phyloP scores from a whole-genome alignment of 2,329 filamentous ascomycete genomes.

The Cladophialophora psammophila region DNA sequence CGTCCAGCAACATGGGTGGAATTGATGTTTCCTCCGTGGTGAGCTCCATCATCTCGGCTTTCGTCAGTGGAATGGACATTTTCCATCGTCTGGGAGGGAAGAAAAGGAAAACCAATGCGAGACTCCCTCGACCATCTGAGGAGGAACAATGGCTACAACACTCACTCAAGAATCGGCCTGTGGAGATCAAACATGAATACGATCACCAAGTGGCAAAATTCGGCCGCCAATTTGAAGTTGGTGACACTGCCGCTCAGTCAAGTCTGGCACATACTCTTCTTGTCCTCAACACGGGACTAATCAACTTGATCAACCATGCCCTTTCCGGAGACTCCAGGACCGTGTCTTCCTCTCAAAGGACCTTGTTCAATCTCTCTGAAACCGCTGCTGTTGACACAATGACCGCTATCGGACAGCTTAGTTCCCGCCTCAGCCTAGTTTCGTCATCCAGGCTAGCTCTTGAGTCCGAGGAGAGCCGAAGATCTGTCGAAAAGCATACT shows the following conservation, averaged over 20 bases:
- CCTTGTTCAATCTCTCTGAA: constrained; percentile 38
- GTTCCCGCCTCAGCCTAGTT: constrained; percentile 30
- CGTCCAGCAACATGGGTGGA: constrained; percentile 29
- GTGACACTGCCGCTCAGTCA: constrained; percentile 37
- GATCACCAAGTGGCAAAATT: constrained; percentile 36
- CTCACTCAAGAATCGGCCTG: constrained; percentile 35
- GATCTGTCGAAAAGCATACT: constrained; percentile 12
- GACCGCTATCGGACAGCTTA: constrained; percentile 39
- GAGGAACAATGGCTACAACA: constrained; percentile 38
- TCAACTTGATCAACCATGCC: constrained; percentile 39
- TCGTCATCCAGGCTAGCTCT: constrained; percentile 11
- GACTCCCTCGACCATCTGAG: constrained; percentile 33
- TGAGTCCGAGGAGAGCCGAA: constrained; percentile 12
- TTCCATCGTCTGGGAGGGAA: constrained; percentile 37
- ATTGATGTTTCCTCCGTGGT: constrained; percentile 40
- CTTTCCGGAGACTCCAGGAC: constrained; percentile 30
- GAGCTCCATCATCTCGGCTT: constrained; percentile 39
- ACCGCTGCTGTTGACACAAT: constrained; percentile 40
- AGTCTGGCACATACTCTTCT: constrained; percentile 41
- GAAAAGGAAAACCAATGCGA: constrained; percentile 32
- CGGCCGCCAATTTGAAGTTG: constrained; percentile 38
- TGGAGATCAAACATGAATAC: constrained; percentile 37
- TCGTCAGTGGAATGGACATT: constrained; percentile 37
- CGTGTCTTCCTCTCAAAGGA: constrained; percentile 25
- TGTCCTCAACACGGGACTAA: constrained; percentile 40